phyloP scores from a whole-genome alignment of 164 flowering plant genomes.

The Stephania yunnanensis region DNA sequence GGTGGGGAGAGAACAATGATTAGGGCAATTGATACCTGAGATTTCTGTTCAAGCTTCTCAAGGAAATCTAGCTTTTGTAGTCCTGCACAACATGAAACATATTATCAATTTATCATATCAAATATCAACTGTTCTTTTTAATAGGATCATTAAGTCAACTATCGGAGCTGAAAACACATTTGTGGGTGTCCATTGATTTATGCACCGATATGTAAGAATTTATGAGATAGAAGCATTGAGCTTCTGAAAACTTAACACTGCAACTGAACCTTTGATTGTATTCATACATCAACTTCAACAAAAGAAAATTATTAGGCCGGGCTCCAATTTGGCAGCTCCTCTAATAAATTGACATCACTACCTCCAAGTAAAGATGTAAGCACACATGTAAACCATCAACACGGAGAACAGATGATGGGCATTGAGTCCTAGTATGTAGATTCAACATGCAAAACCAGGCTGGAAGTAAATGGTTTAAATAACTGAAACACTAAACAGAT shows the following conservation, averaged over 20 bases:
- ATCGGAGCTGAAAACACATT: too few species aligned
- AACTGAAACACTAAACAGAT: background rate
- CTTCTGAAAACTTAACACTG: background rate
- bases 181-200: too few species aligned
- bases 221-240: background rate
- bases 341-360: background rate
- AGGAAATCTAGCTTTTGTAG: slow-evolving; percentile 33
- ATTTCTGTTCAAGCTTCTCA: slow-evolving; percentile 44
- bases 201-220: background rate
- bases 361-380: background rate
- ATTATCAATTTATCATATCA: background rate
- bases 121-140: background rate
- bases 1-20: slow-evolving; percentile 1
- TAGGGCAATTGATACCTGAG: slow-evolving; percentile 22
- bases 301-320: background rate
- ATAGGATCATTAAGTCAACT: too few species aligned
- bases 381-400: background rate
- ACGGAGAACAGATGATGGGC: background rate
- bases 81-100: slow-evolving; percentile 20
- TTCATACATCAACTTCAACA: background rate
- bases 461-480: background rate
- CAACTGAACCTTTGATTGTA: background rate
- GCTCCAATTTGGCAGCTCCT: background rate
- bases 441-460: background rate
- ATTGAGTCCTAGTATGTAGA: background rate